Evolutionary conservation across 306 rosid species (phyloP), one percentile per base, ranked within the genome.

Genomic region (Rosa chinensis): DNA sequence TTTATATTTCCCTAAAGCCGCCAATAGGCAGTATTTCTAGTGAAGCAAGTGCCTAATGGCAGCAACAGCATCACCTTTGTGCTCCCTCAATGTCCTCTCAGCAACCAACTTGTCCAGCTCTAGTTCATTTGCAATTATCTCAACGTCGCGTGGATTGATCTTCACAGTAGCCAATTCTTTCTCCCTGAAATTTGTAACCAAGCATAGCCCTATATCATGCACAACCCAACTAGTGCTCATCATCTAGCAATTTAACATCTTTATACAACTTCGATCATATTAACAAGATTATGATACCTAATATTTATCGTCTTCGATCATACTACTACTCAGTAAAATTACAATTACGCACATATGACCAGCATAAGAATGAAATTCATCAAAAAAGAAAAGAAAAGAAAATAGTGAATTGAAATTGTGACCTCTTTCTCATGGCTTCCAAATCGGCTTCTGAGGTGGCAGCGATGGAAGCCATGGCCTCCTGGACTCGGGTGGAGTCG

Each of bases 391-490:
- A 0, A 25, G 9, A 25, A 16, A 4, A 0, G 6, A 43, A 20
- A 2, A 0, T 2, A 20, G 35, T 8, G 35, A 45, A 18, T 18
- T 6, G 17, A 62, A 82, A 28, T 8, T 6, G 23, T 5, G 45
- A 94, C 97, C 99, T 94, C 73, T 92, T 25, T 14, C 87, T 84
- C 95, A 86, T 84, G 11, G 92, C 90, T 48, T 94, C 89, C 90
- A 93, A 66, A 80, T 94, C 97, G 1, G 97, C 97, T 83, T 92
- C 92, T 0, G 91, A 89, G 10, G 99, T 89, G 9, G 97, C 91
- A 47, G 97, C 97, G 76, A 94, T 94, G 20, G 99, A 94, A 12
- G 97, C 97, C 99, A 94, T 94, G 8, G 97, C 99, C 94, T 91
- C 97, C 81, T 93, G 98, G 82, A 95, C 99, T 8, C 99, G 97